phyloP scores from a whole-genome alignment of 179 eudicot species.

The Carnegiea gigantea region DNA sequence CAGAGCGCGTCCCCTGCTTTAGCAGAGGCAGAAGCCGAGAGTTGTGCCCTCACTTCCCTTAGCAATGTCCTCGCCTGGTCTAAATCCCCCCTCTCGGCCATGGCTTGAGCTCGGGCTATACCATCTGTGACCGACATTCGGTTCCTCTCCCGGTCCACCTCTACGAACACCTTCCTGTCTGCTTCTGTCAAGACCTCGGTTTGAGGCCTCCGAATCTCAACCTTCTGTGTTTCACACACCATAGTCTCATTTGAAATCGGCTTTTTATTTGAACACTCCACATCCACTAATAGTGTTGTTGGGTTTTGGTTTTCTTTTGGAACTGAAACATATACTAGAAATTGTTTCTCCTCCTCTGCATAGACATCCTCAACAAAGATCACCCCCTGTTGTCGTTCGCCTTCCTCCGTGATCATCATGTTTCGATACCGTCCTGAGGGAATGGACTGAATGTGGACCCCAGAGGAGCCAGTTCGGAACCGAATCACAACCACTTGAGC shows the following conservation, averaged over 20 bases:
- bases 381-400: conserved; percentile 17
- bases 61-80: conserved; percentile 33
- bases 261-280: conserved; percentile 40
- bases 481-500: conserved; percentile 42
- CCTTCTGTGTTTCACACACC: conserved; percentile 24
- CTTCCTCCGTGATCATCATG: conserved; percentile 11
- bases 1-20: conserved; percentile 41
- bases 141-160: conserved; percentile 59
- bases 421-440: conserved; percentile 42
- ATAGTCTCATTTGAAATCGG: conserved; percentile 28
- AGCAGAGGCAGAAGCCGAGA: conserved; percentile 38
- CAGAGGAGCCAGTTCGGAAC: conserved; percentile 29
- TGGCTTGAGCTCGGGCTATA: conserved; percentile 39
- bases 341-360: conserved; percentile 60
- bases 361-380: conserved; percentile 51
- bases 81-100: conserved; percentile 53
- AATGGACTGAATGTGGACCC: conserved; percentile 37
- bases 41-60: conserved; percentile 17
- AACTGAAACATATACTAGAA: conserved; percentile 40
- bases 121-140: conserved; percentile 46
- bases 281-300: conserved; percentile 35
- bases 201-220: conserved; percentile 35
- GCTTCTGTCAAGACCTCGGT: not conserved
- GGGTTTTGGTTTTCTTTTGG: conserved; percentile 25
- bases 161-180: conserved; percentile 34